phyloP scores from a whole-genome alignment of 768 basidiomycete genomes.

The Gelatoporia subvermispora region DNA sequence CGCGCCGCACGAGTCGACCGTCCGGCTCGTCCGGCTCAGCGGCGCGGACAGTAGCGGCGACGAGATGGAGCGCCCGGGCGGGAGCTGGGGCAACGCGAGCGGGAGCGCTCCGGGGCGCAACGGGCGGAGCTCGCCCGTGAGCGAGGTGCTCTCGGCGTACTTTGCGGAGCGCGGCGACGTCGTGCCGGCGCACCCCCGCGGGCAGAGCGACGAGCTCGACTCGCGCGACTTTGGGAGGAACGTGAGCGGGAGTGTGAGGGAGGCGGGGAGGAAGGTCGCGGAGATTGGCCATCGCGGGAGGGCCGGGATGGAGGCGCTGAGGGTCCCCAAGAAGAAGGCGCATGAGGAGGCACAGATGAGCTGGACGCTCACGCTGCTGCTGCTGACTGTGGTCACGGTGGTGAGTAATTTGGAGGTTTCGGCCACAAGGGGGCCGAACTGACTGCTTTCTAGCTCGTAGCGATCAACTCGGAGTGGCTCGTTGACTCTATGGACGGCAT shows the following conservation, averaged over 20 bases:
- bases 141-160: constrained; percentile 16
- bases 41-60: background rate
- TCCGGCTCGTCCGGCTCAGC: constrained; percentile 10
- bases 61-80: constrained; percentile 2
- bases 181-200: background rate
- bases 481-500: constrained; percentile 84
- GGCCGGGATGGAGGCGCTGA: background rate
- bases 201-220: constrained; percentile 5
- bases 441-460: constrained; percentile 36
- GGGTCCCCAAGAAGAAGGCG: background rate
- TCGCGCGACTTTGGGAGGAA: constrained; percentile 22
- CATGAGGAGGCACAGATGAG: constrained; percentile 53
- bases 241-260: constrained; percentile 1
- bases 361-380: constrained; percentile 47
- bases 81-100: background rate
- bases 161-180: constrained; percentile 2
- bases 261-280: constrained; percentile 32
- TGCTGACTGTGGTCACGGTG: constrained; percentile 57
- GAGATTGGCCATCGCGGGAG: background rate
- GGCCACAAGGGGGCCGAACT: background rate
- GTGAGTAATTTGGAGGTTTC: constrained; percentile 38
- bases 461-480: constrained; percentile 65
- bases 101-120: constrained; percentile 1
- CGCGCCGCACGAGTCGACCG: constrained; percentile 12
- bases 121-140: constrained; percentile 1